Evolutionary conservation across 257 asterid genomes (phyloP).

Genomic region (Lycium barbarum): DNA sequence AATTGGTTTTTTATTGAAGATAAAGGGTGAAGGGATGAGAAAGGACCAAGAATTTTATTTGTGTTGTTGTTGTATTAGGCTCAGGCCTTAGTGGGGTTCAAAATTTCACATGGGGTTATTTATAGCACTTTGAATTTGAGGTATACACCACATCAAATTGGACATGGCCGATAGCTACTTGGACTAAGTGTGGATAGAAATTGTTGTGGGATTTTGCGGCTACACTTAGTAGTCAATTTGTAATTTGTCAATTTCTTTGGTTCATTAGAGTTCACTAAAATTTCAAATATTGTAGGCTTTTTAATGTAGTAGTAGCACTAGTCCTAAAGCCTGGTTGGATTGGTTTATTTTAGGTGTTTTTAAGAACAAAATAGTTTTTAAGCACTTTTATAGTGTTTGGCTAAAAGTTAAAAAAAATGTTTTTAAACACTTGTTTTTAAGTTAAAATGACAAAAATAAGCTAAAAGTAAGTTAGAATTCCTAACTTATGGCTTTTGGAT

Average conservation of each 20-base stretch:
- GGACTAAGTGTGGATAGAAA: constrained; percentile 30
- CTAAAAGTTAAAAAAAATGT: too few relatives aligned
- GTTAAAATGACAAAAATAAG: too few relatives aligned
- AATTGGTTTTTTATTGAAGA: constrained; percentile 3
- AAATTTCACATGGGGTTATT: neutral
- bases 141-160: neutral
- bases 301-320: too few relatives aligned
- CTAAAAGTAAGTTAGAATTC: too few relatives aligned
- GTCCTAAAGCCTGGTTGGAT: too few relatives aligned
- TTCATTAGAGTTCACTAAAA: neutral
- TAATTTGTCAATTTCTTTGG: constrained; percentile 16
- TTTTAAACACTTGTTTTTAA: too few relatives aligned
- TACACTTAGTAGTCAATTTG: neutral
- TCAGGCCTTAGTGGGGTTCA: neutral
- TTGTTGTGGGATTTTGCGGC: constrained; percentile 18
- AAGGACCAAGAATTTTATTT: neutral
- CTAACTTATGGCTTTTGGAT: too few relatives aligned
- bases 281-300: neutral
- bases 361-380: too few relatives aligned
- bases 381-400: too few relatives aligned
- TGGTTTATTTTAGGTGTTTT: too few relatives aligned
- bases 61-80: neutral
- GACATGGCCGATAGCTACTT: neutral
- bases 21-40: constrained; percentile 19
- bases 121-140: neutral